Conservation (phyloP, 225 moss, liverwort and hornwort species). For the Straminergon stramineum region DNA sequence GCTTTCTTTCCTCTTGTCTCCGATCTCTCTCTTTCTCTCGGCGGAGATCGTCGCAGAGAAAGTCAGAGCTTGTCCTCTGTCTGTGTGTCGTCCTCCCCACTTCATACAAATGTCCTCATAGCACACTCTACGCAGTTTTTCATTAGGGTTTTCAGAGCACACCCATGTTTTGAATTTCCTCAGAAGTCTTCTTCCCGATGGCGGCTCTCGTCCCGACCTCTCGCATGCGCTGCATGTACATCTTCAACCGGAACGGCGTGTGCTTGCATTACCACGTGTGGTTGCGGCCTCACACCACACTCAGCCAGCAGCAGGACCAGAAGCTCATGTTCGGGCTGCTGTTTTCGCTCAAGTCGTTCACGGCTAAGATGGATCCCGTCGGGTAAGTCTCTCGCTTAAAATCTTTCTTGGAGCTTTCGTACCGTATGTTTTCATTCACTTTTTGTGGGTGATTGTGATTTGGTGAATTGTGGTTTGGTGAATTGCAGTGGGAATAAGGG, state of each 20-base stretch:
- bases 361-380: slow-evolving; percentile 95
- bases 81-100: background rate
- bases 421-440: background rate
- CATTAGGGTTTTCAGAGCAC: background rate
- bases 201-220: slow-evolving; percentile 35
- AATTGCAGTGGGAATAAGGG: slow-evolving; percentile 69
- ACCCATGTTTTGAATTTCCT: background rate
- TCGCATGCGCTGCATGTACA: slow-evolving; percentile 94
- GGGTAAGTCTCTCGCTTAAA: slow-evolving; percentile 8
- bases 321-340: slow-evolving; percentile 98
- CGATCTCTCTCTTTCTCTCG: background rate
- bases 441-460: background rate
- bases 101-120: background rate
- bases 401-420: background rate
- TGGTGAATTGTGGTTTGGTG: slow-evolving; percentile 10
- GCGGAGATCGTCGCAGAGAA: background rate
- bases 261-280: slow-evolving; percentile 98
- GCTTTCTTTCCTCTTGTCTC: background rate
- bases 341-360: slow-evolving; percentile 92
- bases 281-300: slow-evolving; percentile 74
- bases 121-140: no score
- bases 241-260: slow-evolving; percentile 89
- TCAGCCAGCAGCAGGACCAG: slow-evolving; percentile 92
- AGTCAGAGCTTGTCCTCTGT: background rate
- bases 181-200: background rate